Conservation (phyloP, 2,329 filamentous ascomycete species). For the Onygena corvina region DNA sequence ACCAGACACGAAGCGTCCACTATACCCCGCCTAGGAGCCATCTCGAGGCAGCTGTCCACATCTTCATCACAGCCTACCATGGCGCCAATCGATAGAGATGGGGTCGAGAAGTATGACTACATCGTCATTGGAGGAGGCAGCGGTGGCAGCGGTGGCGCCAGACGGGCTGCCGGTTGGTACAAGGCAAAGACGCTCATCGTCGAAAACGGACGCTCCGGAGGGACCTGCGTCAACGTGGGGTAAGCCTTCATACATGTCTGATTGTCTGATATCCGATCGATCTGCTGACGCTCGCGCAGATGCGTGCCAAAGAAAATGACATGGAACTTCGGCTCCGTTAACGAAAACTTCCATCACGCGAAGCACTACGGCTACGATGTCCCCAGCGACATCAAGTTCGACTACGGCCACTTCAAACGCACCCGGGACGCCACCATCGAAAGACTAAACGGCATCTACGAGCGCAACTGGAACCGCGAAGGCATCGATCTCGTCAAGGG, state of each 20-base stretch:
- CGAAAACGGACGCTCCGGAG: slow-evolving; percentile 38
- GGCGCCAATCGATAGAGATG: slow-evolving; percentile 29
- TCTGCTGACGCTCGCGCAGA: slow-evolving; percentile 21
- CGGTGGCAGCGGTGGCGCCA: slow-evolving; percentile 40
- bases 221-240: slow-evolving; percentile 45
- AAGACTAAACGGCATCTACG: slow-evolving; percentile 38
- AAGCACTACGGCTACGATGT: slow-evolving; percentile 40
- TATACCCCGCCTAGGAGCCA: slow-evolving; percentile 27
- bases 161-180: slow-evolving; percentile 42
- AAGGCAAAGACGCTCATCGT: slow-evolving; percentile 41
- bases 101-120: slow-evolving; percentile 41
- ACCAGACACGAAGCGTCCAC: slow-evolving; percentile 2
- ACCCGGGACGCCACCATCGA: slow-evolving; percentile 37
- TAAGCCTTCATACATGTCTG: slow-evolving; percentile 25
- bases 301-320: slow-evolving; percentile 45
- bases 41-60: slow-evolving; percentile 32
- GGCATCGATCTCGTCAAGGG: slow-evolving; percentile 41
- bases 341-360: slow-evolving; percentile 36
- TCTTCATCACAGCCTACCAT: slow-evolving; percentile 17
- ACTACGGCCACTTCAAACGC: slow-evolving; percentile 39
- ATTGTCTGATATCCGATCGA: background rate
- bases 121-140: slow-evolving; percentile 45
- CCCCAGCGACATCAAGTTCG: slow-evolving; percentile 31
- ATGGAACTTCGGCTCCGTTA: slow-evolving; percentile 41
- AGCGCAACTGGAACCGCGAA: slow-evolving; percentile 40